Evolutionary conservation across 257 asterid species (phyloP), one percentile per base, ranked within the genome.

Genomic region (Solanum etuberosum): DNA sequence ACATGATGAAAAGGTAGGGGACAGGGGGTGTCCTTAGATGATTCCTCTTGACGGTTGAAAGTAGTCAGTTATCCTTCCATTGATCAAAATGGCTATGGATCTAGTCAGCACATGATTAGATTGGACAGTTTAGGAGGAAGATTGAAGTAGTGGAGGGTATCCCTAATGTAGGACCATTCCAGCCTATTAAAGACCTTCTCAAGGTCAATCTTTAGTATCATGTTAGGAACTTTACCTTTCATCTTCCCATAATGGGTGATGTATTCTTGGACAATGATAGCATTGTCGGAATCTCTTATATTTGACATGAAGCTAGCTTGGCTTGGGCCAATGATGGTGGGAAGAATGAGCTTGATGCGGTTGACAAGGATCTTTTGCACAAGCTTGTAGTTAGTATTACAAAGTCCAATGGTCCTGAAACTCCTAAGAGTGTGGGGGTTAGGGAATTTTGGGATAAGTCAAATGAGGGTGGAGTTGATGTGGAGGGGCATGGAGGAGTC

Each of bases 401-500:
- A 57, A 7, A 57, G n/a, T 2, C 11, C 63, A 54, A 54, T 54
- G 0, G 63, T 4, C 0, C 1, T 7, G 11, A 0, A 54, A 20
- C 1, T 20, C 25, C 20, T 7, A 11, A 20, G 5, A 20, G 25
- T 20, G 25, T 18, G n/a, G 63, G 63, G 7, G 10, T 6, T 6
- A 0, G 63, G 63, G 0, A 10, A 54, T 18, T 54, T 20, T 54
- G 0, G 63, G 63, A 20, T 54, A 7, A 54, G 5, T 11, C 0
- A 20, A 54, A 54, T 8, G 67, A 57, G 12, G 67, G 13, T 57
- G 11, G 12, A 20, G 5, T 57, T 57, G 27, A 20, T 57, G 12
- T 57, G 5, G 67, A 20, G n/a, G 65, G 27, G 67, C 0, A 21
- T 57, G n/a, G 0, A 20, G 0, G 67, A 57, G 5, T 20, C 0